phyloP scores from a whole-genome alignment of 148 eudicot species.

The Spergularia bocconei region DNA sequence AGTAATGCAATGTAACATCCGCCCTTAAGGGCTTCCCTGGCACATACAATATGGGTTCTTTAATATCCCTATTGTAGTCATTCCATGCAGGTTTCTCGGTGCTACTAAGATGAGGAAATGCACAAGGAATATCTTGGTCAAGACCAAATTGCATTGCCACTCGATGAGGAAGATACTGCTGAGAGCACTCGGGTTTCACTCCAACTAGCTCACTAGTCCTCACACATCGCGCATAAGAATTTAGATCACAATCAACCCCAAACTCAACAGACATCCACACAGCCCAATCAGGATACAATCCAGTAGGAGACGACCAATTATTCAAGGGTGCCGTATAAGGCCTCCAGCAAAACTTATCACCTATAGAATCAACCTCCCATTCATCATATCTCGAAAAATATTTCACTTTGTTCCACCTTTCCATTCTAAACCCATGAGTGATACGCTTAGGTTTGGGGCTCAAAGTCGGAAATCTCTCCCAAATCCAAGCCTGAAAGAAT shows the following conservation, averaged over 20 bases:
- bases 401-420: conserved; percentile 36
- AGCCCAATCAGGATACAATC: conserved; percentile 23
- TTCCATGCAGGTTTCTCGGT: conserved; percentile 18
- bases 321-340: conserved; percentile 35
- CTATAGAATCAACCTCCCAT: conserved; percentile 21
- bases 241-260: conserved; percentile 15
- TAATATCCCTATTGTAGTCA: conserved; percentile 22
- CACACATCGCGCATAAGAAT: conserved; percentile 36
- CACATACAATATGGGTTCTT: conserved; percentile 27
- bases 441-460: conserved; percentile 25
- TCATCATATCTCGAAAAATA: conserved; percentile 3
- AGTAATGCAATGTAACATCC: conserved; percentile 33
- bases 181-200: conserved; percentile 18
- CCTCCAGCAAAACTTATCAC: conserved; percentile 37
- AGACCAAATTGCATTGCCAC: conserved; percentile 62
- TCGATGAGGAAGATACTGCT: conserved; percentile 53
- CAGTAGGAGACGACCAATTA: conserved; percentile 1
- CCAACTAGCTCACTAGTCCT: conserved; percentile 45
- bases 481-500: conserved; percentile 48
- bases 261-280: conserved; percentile 10
- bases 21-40: conserved; percentile 30
- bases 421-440: conserved; percentile 22
- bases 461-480: conserved; percentile 50
- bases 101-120: background rate
- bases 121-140: conserved; percentile 48